Evolutionary conservation across 1,284 basidiomycete species (phyloP), one percentile per base, ranked within the genome.

Genomic region (Microbotryum lychnidis-dioicae): DNA sequence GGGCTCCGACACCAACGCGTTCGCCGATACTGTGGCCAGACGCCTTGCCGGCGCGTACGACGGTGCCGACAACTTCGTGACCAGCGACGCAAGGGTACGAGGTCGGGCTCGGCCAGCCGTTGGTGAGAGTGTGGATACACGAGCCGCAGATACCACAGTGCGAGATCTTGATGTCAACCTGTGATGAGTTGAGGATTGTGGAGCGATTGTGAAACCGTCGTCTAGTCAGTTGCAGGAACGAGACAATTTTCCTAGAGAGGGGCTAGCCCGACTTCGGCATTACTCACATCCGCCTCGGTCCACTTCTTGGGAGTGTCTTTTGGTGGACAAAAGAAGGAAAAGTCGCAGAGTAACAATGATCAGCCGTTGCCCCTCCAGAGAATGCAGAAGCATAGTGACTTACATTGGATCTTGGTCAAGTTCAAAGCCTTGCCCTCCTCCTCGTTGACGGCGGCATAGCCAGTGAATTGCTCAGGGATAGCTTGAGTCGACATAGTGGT

Each of bases 1-100:
- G 79, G 6, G 79, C 79, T 31, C 79, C 80, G 27, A 81, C 74
- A 53, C 79, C 79, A 54, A 77, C 79, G 14, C 76, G 71, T 66
- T 79, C 76, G 56, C 79, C 79, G 46, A 77, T 75, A 65, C 76
- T 73, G 67, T 76, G 42, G 44, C 53, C 53, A 42, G 65, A 74
- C 62, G 78, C 78, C 52, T 74, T 73, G 14, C 79, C 79, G 50
- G 78, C 75, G 57, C 76, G 74, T 31, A 78, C 76, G 59, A 80
- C 76, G n/a, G 73, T 73, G 7, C 79, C 79, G 23, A 76, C 71
- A 61, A 79, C 47, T 37, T 50, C 18, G 59, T 44, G 42, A 61
- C 31, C 37, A 9, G 18, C 7, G 44, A 37, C 54, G 46, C 54
- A 42, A 20, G 63, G 63, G 60, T 65, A 65, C 9, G 29, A 12